Evolutionary conservation across 495 filamentous ascomycete genomes (phyloP), one percentile per base, ranked within the genome.

Genomic region (Lophium mytilinum): DNA sequence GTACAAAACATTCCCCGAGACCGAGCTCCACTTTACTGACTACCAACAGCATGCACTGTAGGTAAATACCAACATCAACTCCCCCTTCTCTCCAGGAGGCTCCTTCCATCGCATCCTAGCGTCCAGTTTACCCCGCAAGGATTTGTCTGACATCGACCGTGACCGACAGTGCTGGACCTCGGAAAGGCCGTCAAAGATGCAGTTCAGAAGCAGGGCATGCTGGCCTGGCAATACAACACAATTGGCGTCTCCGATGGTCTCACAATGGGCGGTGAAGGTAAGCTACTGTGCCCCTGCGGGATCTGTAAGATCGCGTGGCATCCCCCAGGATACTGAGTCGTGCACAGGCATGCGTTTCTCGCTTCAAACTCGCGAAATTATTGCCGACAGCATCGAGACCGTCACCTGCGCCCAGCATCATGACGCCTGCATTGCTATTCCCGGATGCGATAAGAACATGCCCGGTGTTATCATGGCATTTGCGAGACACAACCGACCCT

Each of bases 401-500:
- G 87, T 94, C 4, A 95, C 90, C 1, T 93, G 88, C 60, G 76
- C 76, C 37, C 76, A 78, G 59, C 71, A 75, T 48, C 90, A 98
- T 69, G 93, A 98, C 62, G 93, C 93, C 53, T 94, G 90, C 67
- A 91, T 98, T 64, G 82, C 88, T 21, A 92, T 98, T 60, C 90
- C 93, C 1, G 93, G 93, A 9, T 98, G 93, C 67, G 93, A 98
- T 71, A 98, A 98, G 77, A 98, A 98, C 64, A 98, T 98, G 93
- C 93, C 93, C 1, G 93, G 93, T 57, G 78, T 77, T 37, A 73
- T 89, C n/a, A 88, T 89, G 83, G 85, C 80, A 43, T 86, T 89
- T 71, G 89, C 90, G 11, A 81, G 93, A 40, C 90, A 96, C 71
- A 96, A 98, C 73, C 82, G 92, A 14, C 93, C 93, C 5, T 85